These are phyloP conservation scores for Flueggea neowawraea DNA, from an alignment of 441 rosid genomes.

Conservation along the genomic window DNA sequence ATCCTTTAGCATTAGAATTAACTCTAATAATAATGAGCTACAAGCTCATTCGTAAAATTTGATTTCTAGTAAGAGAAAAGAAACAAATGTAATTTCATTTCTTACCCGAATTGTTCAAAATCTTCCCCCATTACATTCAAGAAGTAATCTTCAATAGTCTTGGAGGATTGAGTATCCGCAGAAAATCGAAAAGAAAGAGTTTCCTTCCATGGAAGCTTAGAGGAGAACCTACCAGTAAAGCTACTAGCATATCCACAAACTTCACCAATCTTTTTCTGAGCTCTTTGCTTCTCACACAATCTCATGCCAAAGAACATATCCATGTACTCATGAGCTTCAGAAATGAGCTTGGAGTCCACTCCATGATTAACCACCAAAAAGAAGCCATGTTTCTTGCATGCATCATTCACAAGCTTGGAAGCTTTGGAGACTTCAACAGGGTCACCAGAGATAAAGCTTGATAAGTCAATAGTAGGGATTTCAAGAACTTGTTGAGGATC, in stretches of 20 bases:
- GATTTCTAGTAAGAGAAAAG: too few species aligned
- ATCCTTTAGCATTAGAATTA: too few species aligned
- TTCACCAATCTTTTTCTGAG: conserved; percentile 74
- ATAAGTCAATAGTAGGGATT: conserved; percentile 77
- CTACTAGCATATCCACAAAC: conserved; percentile 88
- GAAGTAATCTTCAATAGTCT: conserved; percentile 59
- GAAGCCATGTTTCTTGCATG: conserved; percentile 86
- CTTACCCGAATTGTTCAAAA: conserved; percentile 71
- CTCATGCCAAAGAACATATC: conserved; percentile 67
- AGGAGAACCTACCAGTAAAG: conserved; percentile 80
- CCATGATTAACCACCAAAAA: conserved; percentile 88
- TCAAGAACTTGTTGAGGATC: conserved; percentile 51
- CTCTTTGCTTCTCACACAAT: conserved; percentile 63
- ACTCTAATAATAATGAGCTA: too few species aligned
- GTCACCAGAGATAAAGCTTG: conserved; percentile 49
- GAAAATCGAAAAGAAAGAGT: conserved; percentile 76
- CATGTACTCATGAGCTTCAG: conserved; percentile 69
- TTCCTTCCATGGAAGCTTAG: conserved; percentile 98
- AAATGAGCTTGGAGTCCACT: conserved; percentile 47
- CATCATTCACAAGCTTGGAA: conserved; percentile 52
- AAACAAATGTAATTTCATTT: background rate
- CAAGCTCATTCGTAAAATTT: too few species aligned
- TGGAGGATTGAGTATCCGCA: conserved; percentile 31
- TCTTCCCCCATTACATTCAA: conserved; percentile 60
- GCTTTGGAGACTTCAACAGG: conserved; percentile 38